A percentile compares a stretch with the other conserved stretches of the same genome.
Conservation (phyloP, 1,284 basidiomycete genomes). For the Caloboletus inedulis region DNA sequence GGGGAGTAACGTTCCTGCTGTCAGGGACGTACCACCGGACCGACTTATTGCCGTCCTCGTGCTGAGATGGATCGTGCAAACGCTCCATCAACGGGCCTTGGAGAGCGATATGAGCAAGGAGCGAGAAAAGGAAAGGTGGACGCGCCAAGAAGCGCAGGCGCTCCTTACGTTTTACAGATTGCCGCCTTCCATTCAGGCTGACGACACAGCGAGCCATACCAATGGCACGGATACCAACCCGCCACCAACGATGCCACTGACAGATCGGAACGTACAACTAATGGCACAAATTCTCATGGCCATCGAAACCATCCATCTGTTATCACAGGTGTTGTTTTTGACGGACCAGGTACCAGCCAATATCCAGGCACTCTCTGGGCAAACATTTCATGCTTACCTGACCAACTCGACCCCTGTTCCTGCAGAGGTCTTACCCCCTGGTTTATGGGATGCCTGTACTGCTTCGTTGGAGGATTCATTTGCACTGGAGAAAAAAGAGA, state of each 20-base stretch:
- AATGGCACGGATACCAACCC: constrained; percentile 3
- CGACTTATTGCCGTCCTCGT: constrained; percentile 50
- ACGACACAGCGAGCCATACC: constrained; percentile 20
- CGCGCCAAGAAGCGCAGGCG: constrained; percentile 58
- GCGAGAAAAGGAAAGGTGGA: constrained; percentile 67
- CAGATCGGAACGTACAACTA: constrained; percentile 67
- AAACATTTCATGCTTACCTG: constrained; percentile 51
- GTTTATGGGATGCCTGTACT: constrained; percentile 47
- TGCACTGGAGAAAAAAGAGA: constrained; percentile 43
- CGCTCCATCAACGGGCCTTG: constrained; percentile 47
- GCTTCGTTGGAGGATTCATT: constrained; percentile 52
- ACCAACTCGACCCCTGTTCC: constrained; percentile 29
- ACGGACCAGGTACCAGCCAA: constrained; percentile 44
- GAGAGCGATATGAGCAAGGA: constrained; percentile 48
- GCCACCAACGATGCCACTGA: constrained; percentile 33
- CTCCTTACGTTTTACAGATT: constrained; percentile 46
- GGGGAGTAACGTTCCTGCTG: constrained; percentile 48
- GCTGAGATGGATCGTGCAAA: constrained; percentile 57
- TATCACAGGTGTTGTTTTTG: constrained; percentile 60
- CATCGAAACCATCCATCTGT: constrained; percentile 54
- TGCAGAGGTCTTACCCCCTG: constrained; percentile 24
- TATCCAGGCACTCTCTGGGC: constrained; percentile 54
- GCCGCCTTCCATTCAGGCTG: not conserved
- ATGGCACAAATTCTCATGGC: constrained; percentile 64
- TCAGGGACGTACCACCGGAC: constrained; percentile 46